These are phyloP conservation scores for Mangifera indica DNA, from an alignment of 345 rosid genomes.

Conservation along the genomic window DNA sequence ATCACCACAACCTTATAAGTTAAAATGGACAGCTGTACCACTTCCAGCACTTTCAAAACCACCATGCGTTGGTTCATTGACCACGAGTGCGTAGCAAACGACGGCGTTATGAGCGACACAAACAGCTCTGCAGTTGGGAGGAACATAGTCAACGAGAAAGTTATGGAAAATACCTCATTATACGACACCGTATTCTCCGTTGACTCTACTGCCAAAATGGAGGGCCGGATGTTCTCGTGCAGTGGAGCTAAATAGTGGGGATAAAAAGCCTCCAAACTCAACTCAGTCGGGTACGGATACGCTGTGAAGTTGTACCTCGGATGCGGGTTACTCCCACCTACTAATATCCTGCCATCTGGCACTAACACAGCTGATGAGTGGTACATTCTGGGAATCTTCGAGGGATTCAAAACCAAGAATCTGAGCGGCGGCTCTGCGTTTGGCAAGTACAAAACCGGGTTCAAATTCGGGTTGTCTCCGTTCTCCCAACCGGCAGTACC, in stretches of 20 bases:
- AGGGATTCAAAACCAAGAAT: slow-evolving; percentile 52
- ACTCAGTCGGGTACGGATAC: slow-evolving; percentile 61
- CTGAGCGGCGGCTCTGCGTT: slow-evolving; percentile 42
- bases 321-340: slow-evolving; percentile 93
- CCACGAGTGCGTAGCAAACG: slow-evolving; percentile 69
- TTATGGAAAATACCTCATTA: slow-evolving; percentile 37
- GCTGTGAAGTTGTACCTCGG: slow-evolving; percentile 61
- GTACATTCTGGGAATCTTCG: slow-evolving; percentile 65
- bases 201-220: slow-evolving; percentile 53
- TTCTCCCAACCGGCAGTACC: slow-evolving; percentile 92
- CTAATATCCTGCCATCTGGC: slow-evolving; percentile 74
- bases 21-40: slow-evolving; percentile 36
- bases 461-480: slow-evolving; percentile 56
- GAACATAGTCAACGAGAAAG: slow-evolving; percentile 34
- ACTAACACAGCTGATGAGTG: slow-evolving; percentile 68
- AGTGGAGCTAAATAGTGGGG: slow-evolving; percentile 60
- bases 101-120: slow-evolving; percentile 52
- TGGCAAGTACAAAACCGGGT: slow-evolving; percentile 67
- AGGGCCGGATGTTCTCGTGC: slow-evolving; percentile 44
- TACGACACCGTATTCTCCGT: slow-evolving; percentile 36
- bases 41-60: slow-evolving; percentile 39
- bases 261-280: slow-evolving; percentile 74
- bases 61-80: slow-evolving; percentile 73
- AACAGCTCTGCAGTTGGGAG: slow-evolving; percentile 20
- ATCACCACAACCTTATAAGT: slow-evolving; percentile 45